A percentile compares a stretch with the other conserved stretches of the same genome.
Conservation (phyloP, 2,329 filamentous ascomycete species). For the Venturia oleaginea region DNA sequence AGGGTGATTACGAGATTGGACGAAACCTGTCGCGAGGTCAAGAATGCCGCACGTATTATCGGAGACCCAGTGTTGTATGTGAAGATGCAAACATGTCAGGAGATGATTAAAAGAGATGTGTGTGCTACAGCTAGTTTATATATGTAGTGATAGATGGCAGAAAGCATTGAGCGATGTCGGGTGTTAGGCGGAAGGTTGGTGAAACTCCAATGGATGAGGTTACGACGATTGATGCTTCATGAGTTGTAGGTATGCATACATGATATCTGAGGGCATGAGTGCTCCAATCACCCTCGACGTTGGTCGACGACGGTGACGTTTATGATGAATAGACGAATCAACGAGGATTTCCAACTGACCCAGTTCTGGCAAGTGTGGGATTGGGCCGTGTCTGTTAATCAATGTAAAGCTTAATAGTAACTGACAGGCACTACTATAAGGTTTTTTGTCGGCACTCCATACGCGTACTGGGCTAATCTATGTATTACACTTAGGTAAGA, state of each 20-base stretch:
- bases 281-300: neutral
- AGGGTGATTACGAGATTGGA: constrained; percentile 87
- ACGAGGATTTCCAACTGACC: neutral
- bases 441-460: neutral
- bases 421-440: neutral
- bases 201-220: neutral
- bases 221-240: neutral
- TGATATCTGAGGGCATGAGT: neutral
- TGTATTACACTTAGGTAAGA: neutral
- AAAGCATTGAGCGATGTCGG: neutral
- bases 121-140: constrained; percentile 83
- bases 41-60: constrained; percentile 91
- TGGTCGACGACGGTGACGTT: no score
- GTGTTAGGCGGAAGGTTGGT: neutral
- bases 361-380: neutral
- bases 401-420: neutral
- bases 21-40: constrained; percentile 93
- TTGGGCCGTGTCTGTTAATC: neutral
- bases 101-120: constrained; percentile 94
- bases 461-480: neutral
- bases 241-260: neutral
- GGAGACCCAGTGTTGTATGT: constrained; percentile 86
- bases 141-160: constrained; percentile 36
- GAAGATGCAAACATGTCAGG: constrained; percentile 96
- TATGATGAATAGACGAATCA: neutral